Conservation (phyloP, 306 rosid species). For the Hippophae tibetana region DNA sequence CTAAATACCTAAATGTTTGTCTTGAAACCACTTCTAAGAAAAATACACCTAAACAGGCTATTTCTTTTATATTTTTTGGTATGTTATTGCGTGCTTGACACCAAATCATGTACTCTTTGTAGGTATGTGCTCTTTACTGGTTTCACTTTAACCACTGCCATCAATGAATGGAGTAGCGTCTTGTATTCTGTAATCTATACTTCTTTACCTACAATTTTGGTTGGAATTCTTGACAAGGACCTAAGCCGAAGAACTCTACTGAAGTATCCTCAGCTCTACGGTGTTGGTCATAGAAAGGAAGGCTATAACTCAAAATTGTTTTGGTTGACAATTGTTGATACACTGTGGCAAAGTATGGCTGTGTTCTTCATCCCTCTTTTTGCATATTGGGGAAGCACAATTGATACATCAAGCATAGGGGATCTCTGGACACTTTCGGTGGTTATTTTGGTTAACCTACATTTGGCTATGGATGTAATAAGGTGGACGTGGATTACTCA, state of each 20-base stretch:
- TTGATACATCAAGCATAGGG: conserved; percentile 69
- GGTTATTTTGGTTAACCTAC: conserved; percentile 76
- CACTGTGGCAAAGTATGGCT: conserved; percentile 80
- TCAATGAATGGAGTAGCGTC: conserved; percentile 85
- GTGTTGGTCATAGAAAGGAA: conserved; percentile 78
- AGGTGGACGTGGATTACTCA: conserved; percentile 75
- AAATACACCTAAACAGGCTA: too few relatives aligned
- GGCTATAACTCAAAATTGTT: conserved; percentile 70
- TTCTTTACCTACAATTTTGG: conserved; percentile 70
- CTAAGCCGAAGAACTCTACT: conserved; percentile 72
- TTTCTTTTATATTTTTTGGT: too few relatives aligned
- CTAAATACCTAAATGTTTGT: too few relatives aligned
- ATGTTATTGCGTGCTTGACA: too few relatives aligned
- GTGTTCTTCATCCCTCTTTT: conserved; percentile 65
- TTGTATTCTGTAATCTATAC: conserved; percentile 76
- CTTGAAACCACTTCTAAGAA: too few relatives aligned
- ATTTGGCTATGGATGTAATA: conserved; percentile 84
- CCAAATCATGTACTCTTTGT: conserved; percentile 13
- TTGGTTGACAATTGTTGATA: conserved; percentile 70
- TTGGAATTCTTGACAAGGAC: conserved; percentile 93
- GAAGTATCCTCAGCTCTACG: conserved; percentile 69
- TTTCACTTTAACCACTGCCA: conserved; percentile 72
- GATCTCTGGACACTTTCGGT: conserved; percentile 90
- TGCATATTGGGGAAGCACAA: conserved; percentile 57
- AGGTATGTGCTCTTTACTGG: conserved; percentile 79